Base-by-base conservation (phyloP, 176 grass and related monocot genomes). In the Triticum dicoccoides region DNA sequence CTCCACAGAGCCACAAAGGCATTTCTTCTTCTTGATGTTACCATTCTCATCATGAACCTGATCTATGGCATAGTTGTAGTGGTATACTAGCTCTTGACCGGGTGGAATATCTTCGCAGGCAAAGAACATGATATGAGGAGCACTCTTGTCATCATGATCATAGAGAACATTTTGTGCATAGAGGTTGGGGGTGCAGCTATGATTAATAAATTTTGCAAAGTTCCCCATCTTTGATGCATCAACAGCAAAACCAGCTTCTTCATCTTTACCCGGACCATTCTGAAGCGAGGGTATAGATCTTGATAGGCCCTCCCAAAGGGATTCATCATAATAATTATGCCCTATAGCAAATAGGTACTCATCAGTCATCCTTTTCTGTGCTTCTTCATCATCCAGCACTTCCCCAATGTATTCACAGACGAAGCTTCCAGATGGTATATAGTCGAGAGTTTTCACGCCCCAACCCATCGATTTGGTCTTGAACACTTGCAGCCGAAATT, bases 341-440 rank as follows among this genome's bases (percentile, higher is more conserved):
- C 94, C 94, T 17, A 95, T 91, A 82, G 91, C 87, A 73, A 95
- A 95, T 62, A 95, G 65, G 65, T 95, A 95, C 47, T 95, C 94
- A 35, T 95, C 94, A 44, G 39, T 95, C 38, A 27, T 89, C 80
- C 89, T 93, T 69, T 82, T 89, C 73, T 93, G 91, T 42, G 94
- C 94, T 61, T 93, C 91, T 83, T 93, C 91, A 61, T 95, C 94
- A 65, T 90, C 73, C 33, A 95, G 76, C 30, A 95, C 56, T 64
- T 95, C 94, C 20, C 90, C 94, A 38, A 95, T 88, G 85, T 95
- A 95, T 87, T 95, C 94, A 80, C 91, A 93, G 5, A 95, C 89
- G 82, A 93, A 95, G 73, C 94, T 93, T 89, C 94, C 94, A 84
- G 81, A 89, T 69, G 91, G 91, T 83, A 95, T 95, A 34, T 72